phyloP scores from a whole-genome alignment of 345 rosid species.

The Salix exigua region DNA sequence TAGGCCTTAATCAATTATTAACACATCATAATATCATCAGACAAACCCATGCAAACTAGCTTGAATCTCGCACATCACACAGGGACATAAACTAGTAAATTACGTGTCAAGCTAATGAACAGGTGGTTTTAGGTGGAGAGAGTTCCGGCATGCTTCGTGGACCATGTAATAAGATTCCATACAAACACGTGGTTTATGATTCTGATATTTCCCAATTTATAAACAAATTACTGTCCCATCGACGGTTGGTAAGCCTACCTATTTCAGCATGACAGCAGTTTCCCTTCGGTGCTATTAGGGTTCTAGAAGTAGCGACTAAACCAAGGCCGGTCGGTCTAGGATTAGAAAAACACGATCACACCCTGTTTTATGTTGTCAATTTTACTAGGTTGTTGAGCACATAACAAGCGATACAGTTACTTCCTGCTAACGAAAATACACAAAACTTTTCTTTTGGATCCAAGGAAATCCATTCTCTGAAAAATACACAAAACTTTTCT shows the following conservation, averaged over 20 bases:
- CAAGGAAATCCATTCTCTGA: too few relatives aligned
- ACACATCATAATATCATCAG: neutral
- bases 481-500: too few relatives aligned
- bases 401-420: too few relatives aligned
- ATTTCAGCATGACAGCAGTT: too few relatives aligned
- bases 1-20: neutral
- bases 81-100: neutral
- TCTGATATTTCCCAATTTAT: neutral
- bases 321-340: too few relatives aligned
- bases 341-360: too few relatives aligned
- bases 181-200: constrained; percentile 29
- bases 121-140: constrained; percentile 25
- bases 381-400: too few relatives aligned
- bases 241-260: neutral
- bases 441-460: too few relatives aligned
- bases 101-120: constrained; percentile 1
- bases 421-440: too few relatives aligned
- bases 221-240: neutral
- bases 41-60: neutral
- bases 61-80: neutral
- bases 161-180: constrained; percentile 16
- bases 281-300: too few relatives aligned
- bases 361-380: too few relatives aligned
- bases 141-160: constrained; percentile 18
- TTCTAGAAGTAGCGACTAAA: too few relatives aligned